phyloP scores from a whole-genome alignment of 2,329 filamentous ascomycete genomes.

The Pestalotiopsis sp. region DNA sequence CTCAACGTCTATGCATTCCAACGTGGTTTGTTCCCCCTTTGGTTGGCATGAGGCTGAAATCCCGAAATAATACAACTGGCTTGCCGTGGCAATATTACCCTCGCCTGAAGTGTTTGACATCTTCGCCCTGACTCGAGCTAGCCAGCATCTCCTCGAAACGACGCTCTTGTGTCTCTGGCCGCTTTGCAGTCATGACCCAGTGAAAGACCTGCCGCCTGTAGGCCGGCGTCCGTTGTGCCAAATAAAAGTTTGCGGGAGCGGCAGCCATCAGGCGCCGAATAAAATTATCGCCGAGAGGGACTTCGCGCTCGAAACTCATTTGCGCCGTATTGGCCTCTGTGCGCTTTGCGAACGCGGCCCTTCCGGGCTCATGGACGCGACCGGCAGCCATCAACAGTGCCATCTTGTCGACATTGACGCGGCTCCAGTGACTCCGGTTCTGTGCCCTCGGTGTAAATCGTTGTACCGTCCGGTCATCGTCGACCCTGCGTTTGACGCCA shows the following conservation, averaged over 20 bases:
- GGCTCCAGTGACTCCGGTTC: constrained; percentile 56
- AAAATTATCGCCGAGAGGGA: constrained; percentile 2
- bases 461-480: constrained; percentile 50
- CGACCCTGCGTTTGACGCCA: constrained; percentile 48
- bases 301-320: constrained; percentile 12
- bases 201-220: constrained; percentile 12
- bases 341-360: constrained; percentile 11
- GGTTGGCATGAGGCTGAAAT: too few species aligned
- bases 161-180: constrained; percentile 14
- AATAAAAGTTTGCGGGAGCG: constrained; percentile 6
- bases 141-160: constrained; percentile 13
- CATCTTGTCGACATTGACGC: constrained; percentile 58
- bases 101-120: constrained; percentile 14
- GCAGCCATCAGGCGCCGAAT: background rate
- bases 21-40: too few species aligned
- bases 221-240: constrained; percentile 7
- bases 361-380: constrained; percentile 39
- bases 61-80: background rate
- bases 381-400: constrained; percentile 42
- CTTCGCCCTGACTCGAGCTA: constrained; percentile 1
- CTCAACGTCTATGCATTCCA: background rate
- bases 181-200: constrained; percentile 17
- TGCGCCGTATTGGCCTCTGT: constrained; percentile 16
- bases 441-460: constrained; percentile 58
- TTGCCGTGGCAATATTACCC: background rate